Evolutionary conservation across 257 asterid genomes (phyloP), one percentile per base, ranked within the genome.

Genomic region (Fraxinus quadrangulata): DNA sequence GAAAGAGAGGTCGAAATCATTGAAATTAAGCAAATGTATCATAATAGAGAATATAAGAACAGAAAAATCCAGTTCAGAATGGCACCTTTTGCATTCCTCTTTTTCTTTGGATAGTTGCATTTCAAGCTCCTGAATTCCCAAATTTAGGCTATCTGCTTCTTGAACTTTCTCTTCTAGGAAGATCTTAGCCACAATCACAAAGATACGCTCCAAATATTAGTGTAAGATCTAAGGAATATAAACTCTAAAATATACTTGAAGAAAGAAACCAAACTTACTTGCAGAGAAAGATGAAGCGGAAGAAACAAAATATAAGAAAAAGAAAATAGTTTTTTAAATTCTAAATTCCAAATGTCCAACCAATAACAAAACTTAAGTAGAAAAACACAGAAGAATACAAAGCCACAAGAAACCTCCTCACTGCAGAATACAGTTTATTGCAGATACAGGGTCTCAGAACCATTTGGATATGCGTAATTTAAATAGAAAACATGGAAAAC

Each of bases 61-160:
- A 70, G 34, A 21, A 73, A 76, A 63, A 54, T 23, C 34, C 37
- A 71, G 30, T 40, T 67, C 51, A 69, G 16, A 45, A 23, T 21
- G 26, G 30, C 74, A 95, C 99, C 97, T 91, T 81, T 83, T 89
- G 77, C 87, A 80, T 73, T 95, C 97, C 76, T 93, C 99, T 70
- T 88, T 85, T 85, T 93, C 98, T 81, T 78, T 83, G 81, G 85
- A 81, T 68, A 91, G 88, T 75, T 87, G 92, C 81, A 75, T 75
- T 86, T 91, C 98, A 86, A 95, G 92, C 54, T 95, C 97, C 75
- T 90, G 89, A 80, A 85, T 77, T 81, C 83, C 86, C 17, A 75
- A 65, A 67, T 82, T 81, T 61, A 95, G 86, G 49, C 79, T 70
- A 54, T 86, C 86, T 26, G 89, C 90, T 77, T 93, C 96, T 77